phyloP scores from a whole-genome alignment of 176 grass and related monocot genomes.

The Oryza glaberrima region DNA sequence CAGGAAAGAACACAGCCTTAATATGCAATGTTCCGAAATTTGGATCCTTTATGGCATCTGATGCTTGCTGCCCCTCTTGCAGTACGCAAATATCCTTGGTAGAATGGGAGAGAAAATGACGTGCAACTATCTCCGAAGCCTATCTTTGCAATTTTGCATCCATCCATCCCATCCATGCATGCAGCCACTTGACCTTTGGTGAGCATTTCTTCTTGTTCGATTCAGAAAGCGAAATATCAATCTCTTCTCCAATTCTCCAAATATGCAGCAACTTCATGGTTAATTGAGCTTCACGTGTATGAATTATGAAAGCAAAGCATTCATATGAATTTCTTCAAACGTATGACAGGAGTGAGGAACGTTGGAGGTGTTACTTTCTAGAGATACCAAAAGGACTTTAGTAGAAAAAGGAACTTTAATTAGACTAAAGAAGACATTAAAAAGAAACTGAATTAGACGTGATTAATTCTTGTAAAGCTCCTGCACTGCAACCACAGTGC shows the following conservation, averaged over 20 bases:
- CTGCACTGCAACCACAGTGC: neutral
- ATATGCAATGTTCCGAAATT: neutral
- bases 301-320: neutral
- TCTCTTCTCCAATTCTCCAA: neutral
- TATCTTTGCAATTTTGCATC: neutral
- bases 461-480: neutral
- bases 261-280: neutral
- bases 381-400: no score
- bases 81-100: neutral
- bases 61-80: neutral
- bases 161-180: neutral
- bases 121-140: neutral
- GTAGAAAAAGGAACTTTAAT: no score
- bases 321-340: neutral
- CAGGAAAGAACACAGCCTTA: no score
- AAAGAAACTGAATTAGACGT: neutral
- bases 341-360: neutral
- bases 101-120: neutral
- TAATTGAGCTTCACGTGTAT: neutral
- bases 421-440: no score
- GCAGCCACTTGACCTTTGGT: neutral
- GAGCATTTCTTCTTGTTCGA: neutral
- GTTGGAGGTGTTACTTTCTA: neutral
- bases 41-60: neutral
- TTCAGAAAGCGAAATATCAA: constrained; percentile 1